Evolutionary conservation across 2,329 filamentous ascomycete genomes (phyloP).

Genomic region (Trichoderma sp.): DNA sequence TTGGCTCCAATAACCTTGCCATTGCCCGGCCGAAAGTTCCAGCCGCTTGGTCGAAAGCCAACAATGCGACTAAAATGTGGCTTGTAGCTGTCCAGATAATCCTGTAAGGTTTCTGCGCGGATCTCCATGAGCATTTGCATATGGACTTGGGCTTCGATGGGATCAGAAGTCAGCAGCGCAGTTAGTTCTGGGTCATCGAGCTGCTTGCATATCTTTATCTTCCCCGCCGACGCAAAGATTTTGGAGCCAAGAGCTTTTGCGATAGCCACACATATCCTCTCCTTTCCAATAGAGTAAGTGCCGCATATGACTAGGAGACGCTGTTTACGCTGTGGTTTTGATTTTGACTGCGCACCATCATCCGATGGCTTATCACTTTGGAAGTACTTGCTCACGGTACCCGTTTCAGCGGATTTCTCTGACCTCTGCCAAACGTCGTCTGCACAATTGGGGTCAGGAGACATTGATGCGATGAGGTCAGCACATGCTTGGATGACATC

Average conservation of each 20-base stretch:
- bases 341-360: constrained; percentile 38
- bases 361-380: constrained; percentile 41
- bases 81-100: constrained; percentile 81
- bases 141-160: constrained; percentile 87
- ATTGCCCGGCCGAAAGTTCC: constrained; percentile 80
- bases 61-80: constrained; percentile 84
- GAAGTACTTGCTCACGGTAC: constrained; percentile 59
- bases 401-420: constrained; percentile 48
- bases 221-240: constrained; percentile 83
- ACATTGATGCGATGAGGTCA: constrained; percentile 80
- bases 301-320: constrained; percentile 89
- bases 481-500: constrained; percentile 88
- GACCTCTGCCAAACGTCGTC: constrained; percentile 53
- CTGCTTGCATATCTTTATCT: constrained; percentile 81
- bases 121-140: constrained; percentile 98
- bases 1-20: constrained; percentile 59
- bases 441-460: constrained; percentile 61
- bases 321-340: constrained; percentile 43
- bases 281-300: constrained; percentile 97
- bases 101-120: constrained; percentile 83
- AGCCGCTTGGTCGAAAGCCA: constrained; percentile 89
- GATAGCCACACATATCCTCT: constrained; percentile 91
- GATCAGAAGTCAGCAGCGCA: constrained; percentile 76
- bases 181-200: constrained; percentile 84
- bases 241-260: constrained; percentile 83